Evolutionary conservation across 495 filamentous ascomycete species (phyloP).

Genomic region (Aspergillus biplanus): DNA sequence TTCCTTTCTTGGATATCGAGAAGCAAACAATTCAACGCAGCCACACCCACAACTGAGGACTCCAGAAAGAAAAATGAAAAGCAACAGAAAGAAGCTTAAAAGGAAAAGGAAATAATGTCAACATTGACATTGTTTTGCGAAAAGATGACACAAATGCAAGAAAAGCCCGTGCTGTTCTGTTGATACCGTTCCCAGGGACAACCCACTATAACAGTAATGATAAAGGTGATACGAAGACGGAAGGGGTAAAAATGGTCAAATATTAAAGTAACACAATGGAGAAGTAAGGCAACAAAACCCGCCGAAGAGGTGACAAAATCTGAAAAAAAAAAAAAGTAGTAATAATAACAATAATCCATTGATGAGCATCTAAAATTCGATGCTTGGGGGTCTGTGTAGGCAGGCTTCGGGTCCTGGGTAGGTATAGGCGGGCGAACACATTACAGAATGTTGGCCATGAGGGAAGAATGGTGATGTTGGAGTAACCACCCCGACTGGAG

Average conservation of each 20-base stretch:
- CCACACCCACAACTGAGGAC: not conserved
- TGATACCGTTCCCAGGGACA: conserved; percentile 4
- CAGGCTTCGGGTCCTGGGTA: conserved; percentile 34
- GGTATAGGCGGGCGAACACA: conserved; percentile 39
- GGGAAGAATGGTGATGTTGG: conserved; percentile 30
- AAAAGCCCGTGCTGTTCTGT: not conserved
- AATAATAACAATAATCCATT: conserved; percentile 19
- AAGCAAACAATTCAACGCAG: not conserved
- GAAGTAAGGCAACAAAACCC: not conserved
- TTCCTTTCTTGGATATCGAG: conserved; percentile 10
- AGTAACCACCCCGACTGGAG: conserved; percentile 27
- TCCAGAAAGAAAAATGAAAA: not conserved
- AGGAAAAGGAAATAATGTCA: not conserved
- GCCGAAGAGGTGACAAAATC: not conserved
- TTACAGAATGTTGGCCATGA: conserved; percentile 31
- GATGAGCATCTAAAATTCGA: conserved; percentile 28
- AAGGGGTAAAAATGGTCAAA: conserved; percentile 2
- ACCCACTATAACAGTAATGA: conserved; percentile 4
- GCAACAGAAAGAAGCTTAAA: not conserved
- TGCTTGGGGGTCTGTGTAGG: conserved; percentile 29
- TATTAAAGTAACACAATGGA: not conserved
- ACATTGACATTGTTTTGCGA: not conserved
- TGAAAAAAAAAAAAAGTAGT: not conserved
- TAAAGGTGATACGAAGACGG: not conserved
- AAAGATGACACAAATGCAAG: not conserved